Evolutionary conservation across 2,329 filamentous ascomycete genomes (phyloP), one percentile per base, ranked within the genome.

Genomic region (Fusarium sarcochroum): DNA sequence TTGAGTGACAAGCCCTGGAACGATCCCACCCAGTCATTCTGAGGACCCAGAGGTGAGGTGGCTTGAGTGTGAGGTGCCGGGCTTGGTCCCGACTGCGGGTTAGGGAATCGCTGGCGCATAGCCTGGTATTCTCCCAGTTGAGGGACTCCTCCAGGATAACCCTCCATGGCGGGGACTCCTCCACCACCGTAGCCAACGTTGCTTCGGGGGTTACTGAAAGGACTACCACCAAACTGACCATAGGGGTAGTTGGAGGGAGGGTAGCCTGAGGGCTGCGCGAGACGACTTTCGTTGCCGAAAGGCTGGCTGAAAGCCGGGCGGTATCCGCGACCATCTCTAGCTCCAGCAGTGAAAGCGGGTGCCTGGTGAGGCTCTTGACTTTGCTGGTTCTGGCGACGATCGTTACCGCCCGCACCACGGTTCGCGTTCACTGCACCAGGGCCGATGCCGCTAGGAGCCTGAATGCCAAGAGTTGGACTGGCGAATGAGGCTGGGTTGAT

Each of bases 401-500:
- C 83, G 40, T 73, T 75, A 17, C 68, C 67, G 7, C 72, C 69
- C 3, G 82, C 74, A 35, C 80, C 82, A 75, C 89, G 82, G 58
- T 82, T 83, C 10, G 86, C 83, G 46, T 85, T 86, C n/a, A 92
- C 86, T 23, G 89, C 88, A 23, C 89, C 90, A 10, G 89, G 88
- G 1, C 89, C 88, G 71, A 91, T 85, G 27, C 87, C 87, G 66
- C 89, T 90, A 2, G 91, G 89, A 4, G 90, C 89, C 76, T 91
- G 90, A 21, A 94, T 83, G 25, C 91, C 91, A 48, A 93, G 84
- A 5, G 89, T 89, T 18, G 92, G 91, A 66, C 90, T 94, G 23
- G 92, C 92, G 79, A 98, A 98, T 0, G 95, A 98, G 7, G 95
- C 96, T 9, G 96, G 96, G 77, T 99, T 99, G 79, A 99, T 97